Evolutionary conservation across 805 yeast genomes (phyloP), one percentile per base, ranked within the genome.

Genomic region (Hanseniaspora vineae): DNA sequence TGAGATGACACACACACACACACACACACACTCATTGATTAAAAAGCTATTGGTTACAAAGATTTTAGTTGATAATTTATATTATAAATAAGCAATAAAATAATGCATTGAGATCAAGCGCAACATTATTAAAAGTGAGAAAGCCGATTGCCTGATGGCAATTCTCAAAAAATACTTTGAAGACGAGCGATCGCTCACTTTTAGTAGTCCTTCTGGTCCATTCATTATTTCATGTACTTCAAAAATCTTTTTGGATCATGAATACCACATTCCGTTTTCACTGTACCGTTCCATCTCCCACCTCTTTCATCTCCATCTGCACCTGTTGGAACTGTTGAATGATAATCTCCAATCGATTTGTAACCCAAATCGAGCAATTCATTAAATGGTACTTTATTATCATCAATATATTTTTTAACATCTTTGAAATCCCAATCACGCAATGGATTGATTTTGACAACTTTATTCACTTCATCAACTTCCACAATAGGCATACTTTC

Each of bases 231-330:
- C 49, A 81, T 60, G 55, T 66, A 83, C 58, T 84, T 72, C 0
- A 84, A 78, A 60, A 84, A 90, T 52, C 84, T 76, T 23, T 81
- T 74, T 1, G 89, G 77, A 56, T 81, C 84, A 59, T 90, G 97
- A 47, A 90, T 88, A 2, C 97, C 97, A 66, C 97, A 90, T 62
- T 90, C 97, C 0, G 96, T 87, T 69, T 90, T 90, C 11, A 78
- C 73, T 61, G 82, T 76, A 2, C 96, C 97, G 69, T 84, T 82
- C 97, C 97, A 90, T 58, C 97, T 76, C 1, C 97, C 97, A n/a
- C 92, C 78, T 54, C 97, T 76, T 64, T 90, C 97, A 59, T 90
- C 97, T 10, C 15, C 45, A 10, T 94, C 96, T 42, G 84, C 96
- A 8, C 68, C 73, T 11, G 86, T 95, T 2, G 97, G 97, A 31